Base-by-base conservation (phyloP, 2,329 filamentous ascomycete genomes). In the Orbilia ellipsospora region DNA sequence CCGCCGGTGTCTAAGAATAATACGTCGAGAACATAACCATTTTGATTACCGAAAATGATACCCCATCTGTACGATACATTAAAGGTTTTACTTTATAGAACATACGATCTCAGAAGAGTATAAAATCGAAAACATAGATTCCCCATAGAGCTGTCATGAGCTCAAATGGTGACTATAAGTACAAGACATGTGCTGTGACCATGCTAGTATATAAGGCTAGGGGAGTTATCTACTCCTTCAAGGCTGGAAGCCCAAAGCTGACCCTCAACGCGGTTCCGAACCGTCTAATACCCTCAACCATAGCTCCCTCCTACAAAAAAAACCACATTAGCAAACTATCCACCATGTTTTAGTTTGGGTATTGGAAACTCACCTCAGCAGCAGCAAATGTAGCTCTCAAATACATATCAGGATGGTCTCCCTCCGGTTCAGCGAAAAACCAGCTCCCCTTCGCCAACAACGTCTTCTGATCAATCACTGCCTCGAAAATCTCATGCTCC, bases 371-470 rank as follows among this genome's bases (percentile, higher is more conserved):
- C 26, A 80, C 79, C 77, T 78, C 89, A 1, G 93, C 93, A 44
- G 93, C 90, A 0, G 94, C 94, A 84, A 91, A 99, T 0, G 94
- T 99, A 2, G 92, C 89, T 62, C 95, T 88, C 85, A 98, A 96
- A 84, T 92, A 97, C 82, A 97, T 85, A 28, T 89, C 90, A 10
- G 85, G 85, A 60, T 85, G 84, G 63, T 83, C 82, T 10, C 84
- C 85, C 56, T 87, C 85, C 51, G 86, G 87, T 81, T 95, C 90
- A 0, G 94, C 92, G 72, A 89, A 87, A 86, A 98, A 99, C 94
- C 94, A 99, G 56, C 90, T 94, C 2, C 95, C 95, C 56, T 92
- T 87, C 72, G 92, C 93, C 1, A 95, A 86, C 54, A 99, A 86
- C 3, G 95, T 92, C 20, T 92, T 91, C 79, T 90, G 87, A 2